A percentile compares a stretch with the other conserved stretches of the same genome.
phyloP scores from a whole-genome alignment of 2,329 filamentous ascomycete genomes.

The Coniochaeta ligniaria region DNA sequence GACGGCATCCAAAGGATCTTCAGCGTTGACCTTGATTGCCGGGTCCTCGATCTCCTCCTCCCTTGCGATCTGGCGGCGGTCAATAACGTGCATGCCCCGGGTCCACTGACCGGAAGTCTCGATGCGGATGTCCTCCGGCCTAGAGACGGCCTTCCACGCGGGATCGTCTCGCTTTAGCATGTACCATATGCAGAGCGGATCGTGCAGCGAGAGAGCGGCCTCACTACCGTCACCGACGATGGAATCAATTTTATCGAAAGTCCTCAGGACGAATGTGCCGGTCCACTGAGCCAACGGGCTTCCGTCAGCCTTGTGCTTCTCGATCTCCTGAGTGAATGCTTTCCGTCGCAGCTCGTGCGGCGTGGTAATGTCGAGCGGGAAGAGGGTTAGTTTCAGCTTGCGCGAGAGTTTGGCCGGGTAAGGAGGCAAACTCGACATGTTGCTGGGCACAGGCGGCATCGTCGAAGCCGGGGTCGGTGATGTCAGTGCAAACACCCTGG shows the following conservation, averaged over 20 bases:
- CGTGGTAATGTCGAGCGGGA: constrained; percentile 72
- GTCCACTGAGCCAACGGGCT: constrained; percentile 72
- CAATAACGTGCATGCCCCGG: constrained; percentile 80
- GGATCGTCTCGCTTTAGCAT: constrained; percentile 55
- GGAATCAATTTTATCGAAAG: constrained; percentile 60
- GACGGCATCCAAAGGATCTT: constrained; percentile 36
- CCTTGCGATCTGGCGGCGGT: constrained; percentile 57
- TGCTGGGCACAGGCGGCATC: constrained; percentile 61
- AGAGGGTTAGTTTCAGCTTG: constrained; percentile 59
- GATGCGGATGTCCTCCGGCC: constrained; percentile 75
- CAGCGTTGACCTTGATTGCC: constrained; percentile 23
- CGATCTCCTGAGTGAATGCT: constrained; percentile 51
- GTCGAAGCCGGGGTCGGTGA: constrained; percentile 68
- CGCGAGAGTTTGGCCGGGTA: constrained; percentile 61
- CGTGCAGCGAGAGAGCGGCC: constrained; percentile 62
- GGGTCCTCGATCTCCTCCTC: constrained; percentile 25
- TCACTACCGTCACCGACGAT: constrained; percentile 52
- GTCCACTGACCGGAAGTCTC: constrained; percentile 95
- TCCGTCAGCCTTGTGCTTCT: constrained; percentile 48
- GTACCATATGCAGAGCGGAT: constrained; percentile 76
- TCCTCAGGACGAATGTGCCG: constrained; percentile 62
- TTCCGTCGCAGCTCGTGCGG: constrained; percentile 57
- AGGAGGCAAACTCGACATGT: constrained; percentile 41
- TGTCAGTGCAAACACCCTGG: constrained; percentile 70
- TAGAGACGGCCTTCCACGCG: constrained; percentile 47